A percentile compares a stretch with the other conserved stretches of the same genome.
Conservation (phyloP, 768 basidiomycete species). For the Boletus rex-veris region DNA sequence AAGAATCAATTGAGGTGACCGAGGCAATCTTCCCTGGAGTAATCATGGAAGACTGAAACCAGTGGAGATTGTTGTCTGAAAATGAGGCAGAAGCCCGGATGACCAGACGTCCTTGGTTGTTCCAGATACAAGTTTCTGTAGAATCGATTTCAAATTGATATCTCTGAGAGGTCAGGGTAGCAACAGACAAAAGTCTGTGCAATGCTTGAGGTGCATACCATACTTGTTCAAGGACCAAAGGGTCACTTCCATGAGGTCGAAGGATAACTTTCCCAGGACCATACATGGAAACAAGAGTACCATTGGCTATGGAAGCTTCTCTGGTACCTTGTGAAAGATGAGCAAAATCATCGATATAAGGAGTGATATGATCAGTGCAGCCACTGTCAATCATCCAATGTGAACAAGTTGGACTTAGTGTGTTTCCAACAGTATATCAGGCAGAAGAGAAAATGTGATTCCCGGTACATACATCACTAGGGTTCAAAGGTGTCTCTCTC, state of each 20-base stretch:
- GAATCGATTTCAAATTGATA: background rate
- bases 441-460: too few relatives aligned
- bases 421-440: too few relatives aligned
- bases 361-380: background rate
- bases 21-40: background rate
- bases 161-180: background rate
- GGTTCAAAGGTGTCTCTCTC: too few relatives aligned
- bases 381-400: background rate
- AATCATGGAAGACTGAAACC: background rate
- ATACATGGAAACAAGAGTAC: background rate
- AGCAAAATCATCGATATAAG: background rate
- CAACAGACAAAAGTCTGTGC: background rate
- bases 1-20: background rate
- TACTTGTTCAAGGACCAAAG: background rate
- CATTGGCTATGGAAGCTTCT: rapidly evolving
- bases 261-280: background rate
- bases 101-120: background rate
- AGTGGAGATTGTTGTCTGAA: background rate
- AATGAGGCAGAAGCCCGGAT: background rate
- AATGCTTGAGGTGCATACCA: background rate
- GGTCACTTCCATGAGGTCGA: background rate
- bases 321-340: background rate
- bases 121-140: background rate
- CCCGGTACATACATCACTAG: too few relatives aligned
- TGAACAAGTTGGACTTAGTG: too few relatives aligned